A percentile compares a stretch with the other conserved stretches of the same genome.
phyloP scores from a whole-genome alignment of 306 rosid genomes.

The Glycine tomentella region DNA sequence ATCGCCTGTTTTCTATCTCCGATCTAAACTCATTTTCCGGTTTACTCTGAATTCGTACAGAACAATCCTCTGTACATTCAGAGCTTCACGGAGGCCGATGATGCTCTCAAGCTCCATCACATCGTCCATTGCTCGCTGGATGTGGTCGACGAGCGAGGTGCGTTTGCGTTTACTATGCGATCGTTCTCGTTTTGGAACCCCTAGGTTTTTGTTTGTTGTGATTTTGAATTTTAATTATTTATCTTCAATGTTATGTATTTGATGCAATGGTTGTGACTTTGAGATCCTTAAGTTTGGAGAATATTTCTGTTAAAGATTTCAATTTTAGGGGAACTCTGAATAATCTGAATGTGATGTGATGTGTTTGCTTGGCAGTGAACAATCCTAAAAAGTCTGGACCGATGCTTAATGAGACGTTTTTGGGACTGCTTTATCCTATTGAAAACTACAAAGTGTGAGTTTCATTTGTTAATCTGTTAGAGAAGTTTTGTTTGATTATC shows the following conservation, averaged over 20 bases:
- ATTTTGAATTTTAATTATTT: neutral
- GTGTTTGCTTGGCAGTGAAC: constrained; percentile 67
- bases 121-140: constrained; percentile 96
- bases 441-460: constrained; percentile 98
- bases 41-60: constrained; percentile 44
- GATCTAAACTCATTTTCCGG: constrained; percentile 21
- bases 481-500: constrained; percentile 16
- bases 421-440: constrained; percentile 93
- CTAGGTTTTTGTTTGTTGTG: neutral
- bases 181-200: neutral
- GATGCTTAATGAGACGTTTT: constrained; percentile 85
- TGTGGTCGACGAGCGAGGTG: constrained; percentile 96
- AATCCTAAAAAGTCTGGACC: constrained; percentile 91
- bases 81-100: constrained; percentile 97
- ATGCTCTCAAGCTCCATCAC: constrained; percentile 97
- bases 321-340: neutral
- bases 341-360: constrained; percentile 29
- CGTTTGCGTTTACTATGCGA: neutral
- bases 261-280: constrained; percentile 29
- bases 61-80: constrained; percentile 94
- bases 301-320: too few species aligned
- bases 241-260: neutral
- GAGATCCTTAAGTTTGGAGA: too few species aligned
- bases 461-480: neutral
- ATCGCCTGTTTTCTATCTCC: too few species aligned